Evolutionary conservation across 2,329 filamentous ascomycete genomes (phyloP).

Genomic region (Aspergillus candidus): DNA sequence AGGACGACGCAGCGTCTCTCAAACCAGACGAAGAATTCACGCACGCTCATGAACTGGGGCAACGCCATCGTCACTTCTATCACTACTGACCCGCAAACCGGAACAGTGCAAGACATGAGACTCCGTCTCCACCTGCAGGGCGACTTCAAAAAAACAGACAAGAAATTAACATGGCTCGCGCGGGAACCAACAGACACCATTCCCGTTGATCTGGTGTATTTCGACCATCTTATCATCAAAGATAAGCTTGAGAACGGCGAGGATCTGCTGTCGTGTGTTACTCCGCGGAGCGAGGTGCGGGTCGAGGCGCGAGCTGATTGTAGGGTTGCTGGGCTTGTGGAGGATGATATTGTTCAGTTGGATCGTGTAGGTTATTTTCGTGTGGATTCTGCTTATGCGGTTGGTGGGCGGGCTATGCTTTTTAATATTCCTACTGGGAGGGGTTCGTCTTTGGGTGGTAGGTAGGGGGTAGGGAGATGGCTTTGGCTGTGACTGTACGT

Average conservation of each 20-base stretch:
- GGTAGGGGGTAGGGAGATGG: no score
- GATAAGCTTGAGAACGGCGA: conserved; percentile 89
- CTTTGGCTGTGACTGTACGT: no score
- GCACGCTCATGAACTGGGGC: conserved; percentile 91
- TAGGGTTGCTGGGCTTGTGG: conserved; percentile 71
- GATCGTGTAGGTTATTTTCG: conserved; percentile 90
- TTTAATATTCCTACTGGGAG: conserved; percentile 68
- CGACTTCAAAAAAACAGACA: conserved; percentile 90
- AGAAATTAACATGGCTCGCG: conserved; percentile 94
- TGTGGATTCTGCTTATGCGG: conserved; percentile 60
- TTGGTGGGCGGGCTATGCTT: conserved; percentile 56
- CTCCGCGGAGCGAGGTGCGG: conserved; percentile 65
- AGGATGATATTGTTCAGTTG: conserved; percentile 89
- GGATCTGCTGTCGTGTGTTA: conserved; percentile 75
- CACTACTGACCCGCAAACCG: conserved; percentile 42
- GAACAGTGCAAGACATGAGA: conserved; percentile 62
- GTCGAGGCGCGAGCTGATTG: conserved; percentile 72
- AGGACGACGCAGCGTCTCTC: conserved; percentile 77
- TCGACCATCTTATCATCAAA: conserved; percentile 92
- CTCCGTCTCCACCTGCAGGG: conserved; percentile 86
- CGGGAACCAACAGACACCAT: conserved; percentile 65
- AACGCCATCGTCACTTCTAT: conserved; percentile 47
- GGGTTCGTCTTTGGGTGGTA: conserved; percentile 6
- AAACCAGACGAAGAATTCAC: conserved; percentile 85
- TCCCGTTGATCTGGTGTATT: conserved; percentile 82